phyloP scores from a whole-genome alignment of 169 alveolate species.

The Sarcocystis neurona region DNA sequence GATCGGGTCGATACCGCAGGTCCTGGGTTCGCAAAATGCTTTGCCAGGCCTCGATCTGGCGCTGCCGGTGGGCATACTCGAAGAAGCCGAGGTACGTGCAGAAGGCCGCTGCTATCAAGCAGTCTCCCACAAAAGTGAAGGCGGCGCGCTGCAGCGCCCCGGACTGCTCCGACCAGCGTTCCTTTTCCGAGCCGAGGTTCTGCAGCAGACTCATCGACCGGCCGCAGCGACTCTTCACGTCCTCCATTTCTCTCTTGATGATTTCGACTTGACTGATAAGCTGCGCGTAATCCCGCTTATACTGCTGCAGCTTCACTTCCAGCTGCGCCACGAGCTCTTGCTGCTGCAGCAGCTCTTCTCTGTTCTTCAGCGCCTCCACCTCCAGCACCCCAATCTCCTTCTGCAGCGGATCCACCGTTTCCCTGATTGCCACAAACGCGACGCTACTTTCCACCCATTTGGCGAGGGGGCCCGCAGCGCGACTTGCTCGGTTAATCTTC shows the following conservation, averaged over 20 bases:
- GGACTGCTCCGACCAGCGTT: conserved; percentile 63
- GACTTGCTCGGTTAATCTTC: conserved; percentile 90
- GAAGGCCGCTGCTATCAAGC: conserved; percentile 93
- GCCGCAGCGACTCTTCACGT: conserved; percentile 90
- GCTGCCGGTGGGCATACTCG: conserved; percentile 78
- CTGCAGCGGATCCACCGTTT: conserved; percentile 93
- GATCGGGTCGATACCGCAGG: conserved; percentile 77
- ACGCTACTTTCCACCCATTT: conserved; percentile 91
- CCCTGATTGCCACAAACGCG: conserved; percentile 86
- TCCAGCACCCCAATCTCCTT: conserved; percentile 90
- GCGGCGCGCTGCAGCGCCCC: conserved; percentile 54
- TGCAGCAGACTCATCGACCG: conserved; percentile 72
- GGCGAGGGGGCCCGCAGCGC: conserved; percentile 98
- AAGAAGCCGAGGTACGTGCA: conserved; percentile 93
- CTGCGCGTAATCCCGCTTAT: conserved; percentile 93
- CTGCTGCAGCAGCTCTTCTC: conserved; percentile 83
- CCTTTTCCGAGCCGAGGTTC: conserved; percentile 70
- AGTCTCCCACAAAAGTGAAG: conserved; percentile 91
- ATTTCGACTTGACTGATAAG: conserved; percentile 90
- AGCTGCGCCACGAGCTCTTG: conserved; percentile 73
- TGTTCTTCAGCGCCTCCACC: conserved; percentile 84
- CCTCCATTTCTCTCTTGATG: conserved; percentile 92
- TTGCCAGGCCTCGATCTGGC: conserved; percentile 59
- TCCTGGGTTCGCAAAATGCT: conserved; percentile 38
- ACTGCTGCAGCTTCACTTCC: conserved; percentile 81